A percentile compares a stretch with the other conserved stretches of the same genome.
phyloP scores from a whole-genome alignment of 2,329 filamentous ascomycete species.

The Fusarium luffae region DNA sequence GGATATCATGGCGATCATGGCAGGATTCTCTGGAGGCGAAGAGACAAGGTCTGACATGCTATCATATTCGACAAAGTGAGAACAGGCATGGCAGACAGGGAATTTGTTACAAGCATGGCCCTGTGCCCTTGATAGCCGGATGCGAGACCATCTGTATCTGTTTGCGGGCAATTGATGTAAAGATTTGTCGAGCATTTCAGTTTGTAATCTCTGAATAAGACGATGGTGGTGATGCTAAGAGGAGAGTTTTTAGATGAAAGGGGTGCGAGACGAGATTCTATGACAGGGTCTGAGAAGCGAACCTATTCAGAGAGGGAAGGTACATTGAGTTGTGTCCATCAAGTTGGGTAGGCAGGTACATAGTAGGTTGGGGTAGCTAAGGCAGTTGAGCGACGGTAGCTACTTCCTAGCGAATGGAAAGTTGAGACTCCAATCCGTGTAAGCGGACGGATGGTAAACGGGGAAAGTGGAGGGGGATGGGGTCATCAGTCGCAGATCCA shows the following conservation, averaged over 20 bases:
- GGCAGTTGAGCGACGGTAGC: slow-evolving; percentile 2
- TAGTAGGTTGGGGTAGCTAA: background rate
- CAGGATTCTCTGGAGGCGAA: slow-evolving; percentile 19
- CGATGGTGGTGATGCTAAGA: background rate
- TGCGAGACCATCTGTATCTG: slow-evolving; percentile 36
- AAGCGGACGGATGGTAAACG: slow-evolving; percentile 16
- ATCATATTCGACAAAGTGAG: slow-evolving; percentile 22
- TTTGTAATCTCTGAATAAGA: slow-evolving; percentile 16
- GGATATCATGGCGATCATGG: slow-evolving; percentile 31
- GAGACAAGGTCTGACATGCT: slow-evolving; percentile 37
- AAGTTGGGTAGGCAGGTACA: background rate
- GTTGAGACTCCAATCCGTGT: slow-evolving; percentile 18
- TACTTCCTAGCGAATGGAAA: slow-evolving; percentile 9
- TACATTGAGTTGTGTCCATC: background rate
- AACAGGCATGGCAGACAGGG: slow-evolving; percentile 15
- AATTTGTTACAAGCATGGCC: slow-evolving; percentile 10
- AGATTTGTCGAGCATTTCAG: slow-evolving; percentile 5
- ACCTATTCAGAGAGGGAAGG: slow-evolving; percentile 28
- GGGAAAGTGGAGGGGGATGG: slow-evolving; percentile 20
- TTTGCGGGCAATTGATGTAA: slow-evolving; percentile 18
- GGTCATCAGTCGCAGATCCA: slow-evolving; percentile 39
- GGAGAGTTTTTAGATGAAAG: slow-evolving; percentile 18
- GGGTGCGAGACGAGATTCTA: slow-evolving; percentile 23
- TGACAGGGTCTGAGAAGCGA: slow-evolving; percentile 21
- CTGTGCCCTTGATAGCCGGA: slow-evolving; percentile 24